phyloP scores from a whole-genome alignment of 2,329 filamentous ascomycete species.

The Fusarium keratoplasticum region DNA sequence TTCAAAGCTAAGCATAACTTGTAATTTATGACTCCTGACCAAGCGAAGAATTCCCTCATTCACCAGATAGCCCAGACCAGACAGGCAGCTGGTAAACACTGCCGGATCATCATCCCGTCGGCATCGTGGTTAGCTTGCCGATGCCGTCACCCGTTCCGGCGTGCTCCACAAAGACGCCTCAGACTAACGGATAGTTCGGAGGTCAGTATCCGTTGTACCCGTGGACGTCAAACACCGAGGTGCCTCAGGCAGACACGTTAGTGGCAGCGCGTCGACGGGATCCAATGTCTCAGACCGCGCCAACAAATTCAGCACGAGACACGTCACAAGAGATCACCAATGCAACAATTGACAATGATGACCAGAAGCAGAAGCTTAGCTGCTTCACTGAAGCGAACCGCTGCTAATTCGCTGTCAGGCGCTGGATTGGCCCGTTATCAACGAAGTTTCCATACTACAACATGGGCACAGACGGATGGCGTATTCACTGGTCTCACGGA shows the following conservation, averaged over 20 bases:
- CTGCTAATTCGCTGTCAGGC: background rate
- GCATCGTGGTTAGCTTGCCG: background rate
- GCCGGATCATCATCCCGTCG: background rate
- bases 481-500: slow-evolving; percentile 45
- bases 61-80: background rate
- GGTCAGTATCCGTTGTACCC: background rate
- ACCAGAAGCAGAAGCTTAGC: background rate
- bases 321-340: slow-evolving; percentile 21
- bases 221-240: background rate
- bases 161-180: background rate
- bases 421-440: background rate
- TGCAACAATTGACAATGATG: slow-evolving; percentile 19
- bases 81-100: background rate
- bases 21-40: background rate
- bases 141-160: background rate
- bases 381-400: slow-evolving; percentile 9
- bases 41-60: background rate
- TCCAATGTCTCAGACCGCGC: background rate
- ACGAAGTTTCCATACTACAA: slow-evolving; percentile 32
- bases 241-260: background rate
- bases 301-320: background rate
- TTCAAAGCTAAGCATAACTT: background rate
- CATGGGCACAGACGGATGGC: slow-evolving; percentile 39
- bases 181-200: background rate
- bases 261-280: background rate